Percentiles rank a stretch among this genome's conserved stretches.
Conservation (phyloP, 169 alveolate species). For the Theileria annulata region DNA sequence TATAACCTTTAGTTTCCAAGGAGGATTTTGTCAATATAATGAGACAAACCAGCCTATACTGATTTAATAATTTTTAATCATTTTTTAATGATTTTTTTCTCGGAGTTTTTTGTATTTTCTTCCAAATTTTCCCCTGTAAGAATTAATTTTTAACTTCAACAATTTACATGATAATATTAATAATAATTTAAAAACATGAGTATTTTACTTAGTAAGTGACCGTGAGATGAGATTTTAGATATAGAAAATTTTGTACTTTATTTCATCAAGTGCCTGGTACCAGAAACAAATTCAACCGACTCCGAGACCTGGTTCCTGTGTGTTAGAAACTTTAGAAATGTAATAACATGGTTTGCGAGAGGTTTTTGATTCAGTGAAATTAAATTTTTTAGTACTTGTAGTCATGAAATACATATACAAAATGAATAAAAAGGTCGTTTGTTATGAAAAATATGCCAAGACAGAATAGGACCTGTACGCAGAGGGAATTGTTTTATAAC, state of each 20-base stretch:
- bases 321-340: conserved; percentile 5
- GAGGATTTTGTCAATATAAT: conserved; percentile 95
- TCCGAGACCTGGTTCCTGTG: conserved; percentile 17
- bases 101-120: conserved; percentile 1
- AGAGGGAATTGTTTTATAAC: conserved; percentile 25
- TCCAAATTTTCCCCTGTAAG: conserved; percentile 8
- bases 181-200: background rate
- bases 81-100: background rate
- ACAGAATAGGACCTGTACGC: conserved; percentile 25
- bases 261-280: conserved; percentile 20
- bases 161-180: background rate
- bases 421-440: conserved; percentile 5
- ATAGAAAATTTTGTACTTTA: conserved; percentile 23
- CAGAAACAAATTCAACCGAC: conserved; percentile 2
- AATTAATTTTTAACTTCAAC: background rate
- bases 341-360: conserved; percentile 20
- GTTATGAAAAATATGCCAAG: background rate
- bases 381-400: background rate
- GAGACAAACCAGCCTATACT: conserved; percentile 92
- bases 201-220: background rate
- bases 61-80: conserved; percentile 5
- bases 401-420: conserved; percentile 14
- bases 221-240: background rate
- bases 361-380: conserved; percentile 17
- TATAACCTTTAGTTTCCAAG: conserved; percentile 74